Evolutionary conservation across 352 stramenopile species (phyloP), one percentile per base, ranked within the genome.

Genomic region (Phytophthora fragariae): DNA sequence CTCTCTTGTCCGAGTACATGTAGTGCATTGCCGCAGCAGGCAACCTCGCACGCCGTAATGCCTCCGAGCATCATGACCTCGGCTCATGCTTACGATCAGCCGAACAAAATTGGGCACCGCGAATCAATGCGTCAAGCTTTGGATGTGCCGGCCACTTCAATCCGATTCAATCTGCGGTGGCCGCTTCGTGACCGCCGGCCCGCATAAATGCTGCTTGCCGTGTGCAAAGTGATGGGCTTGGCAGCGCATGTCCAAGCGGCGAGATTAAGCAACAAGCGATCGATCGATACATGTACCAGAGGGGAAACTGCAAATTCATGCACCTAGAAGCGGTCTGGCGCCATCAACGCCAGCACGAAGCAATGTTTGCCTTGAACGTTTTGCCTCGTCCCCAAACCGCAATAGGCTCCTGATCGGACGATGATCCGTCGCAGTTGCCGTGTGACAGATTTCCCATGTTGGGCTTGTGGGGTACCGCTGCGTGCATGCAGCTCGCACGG

Each of bases 231-330:
- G 39, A 47, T 15, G 39, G 39, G 39, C 39, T 14, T 47, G 15
- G 15, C 19, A 54, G 57, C 57, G 57, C 57, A 55, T 55, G 27
- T 64, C 57, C 57, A 64, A 37, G 57, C 57, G 35, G 57, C 57
- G 14, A 33, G 57, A 62, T 37, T 12, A n/a, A 52, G 12, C 19
- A 62, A 14, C 24, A 21, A 52, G 5, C 19, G 57, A 44, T 50
- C 14, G 35, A 62, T 46, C 39, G 35, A 41, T 15, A n/a, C 27
- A 31, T 31, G 27, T 31, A 31, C 27, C 27, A 31, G 27, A 31
- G 27, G 27, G 27, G 24, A 31, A 31, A 31, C 27, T 31, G 27
- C 2, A 31, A 31, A 31, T 31, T 3, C 24, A 27, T 27, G 24
- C 24, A 31, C 27, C 27, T 31, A 31, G 27, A 46, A 44, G 37